Conservation (phyloP, 129 eudicot genomes). For the Centrapalus pauciflorus region DNA sequence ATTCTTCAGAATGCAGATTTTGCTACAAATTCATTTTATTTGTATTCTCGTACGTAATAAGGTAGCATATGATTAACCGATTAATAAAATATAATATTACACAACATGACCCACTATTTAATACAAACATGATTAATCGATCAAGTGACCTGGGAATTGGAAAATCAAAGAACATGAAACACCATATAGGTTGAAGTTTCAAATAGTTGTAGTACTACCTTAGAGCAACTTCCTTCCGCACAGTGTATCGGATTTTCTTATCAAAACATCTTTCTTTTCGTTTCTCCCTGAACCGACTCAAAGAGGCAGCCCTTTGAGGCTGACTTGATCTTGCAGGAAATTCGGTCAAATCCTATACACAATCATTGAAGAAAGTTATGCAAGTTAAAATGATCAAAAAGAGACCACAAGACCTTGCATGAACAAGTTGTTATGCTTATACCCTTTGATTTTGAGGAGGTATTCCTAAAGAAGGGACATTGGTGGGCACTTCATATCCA, state of each 20-base stretch:
- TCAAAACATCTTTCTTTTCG: slow-evolving; percentile 66
- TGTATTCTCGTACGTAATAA: no score
- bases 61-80: no score
- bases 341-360: slow-evolving; percentile 35
- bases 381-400: neutral
- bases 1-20: no score
- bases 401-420: neutral
- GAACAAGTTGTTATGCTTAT: neutral
- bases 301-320: slow-evolving; percentile 55
- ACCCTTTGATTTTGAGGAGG: slow-evolving; percentile 24
- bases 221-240: slow-evolving; percentile 66
- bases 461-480: slow-evolving; percentile 35
- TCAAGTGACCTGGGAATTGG: no score
- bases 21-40: no score
- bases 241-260: slow-evolving; percentile 52
- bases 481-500: slow-evolving; percentile 44
- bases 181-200: neutral
- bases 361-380: neutral
- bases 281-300: slow-evolving; percentile 59
- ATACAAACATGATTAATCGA: no score
- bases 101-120: no score
- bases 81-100: no score
- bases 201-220: slow-evolving; percentile 29
- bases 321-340: slow-evolving; percentile 27
- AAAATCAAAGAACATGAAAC: no score